Evolutionary conservation across 2,329 filamentous ascomycete species (phyloP).

Genomic region (Albophoma yamanashiensis): DNA sequence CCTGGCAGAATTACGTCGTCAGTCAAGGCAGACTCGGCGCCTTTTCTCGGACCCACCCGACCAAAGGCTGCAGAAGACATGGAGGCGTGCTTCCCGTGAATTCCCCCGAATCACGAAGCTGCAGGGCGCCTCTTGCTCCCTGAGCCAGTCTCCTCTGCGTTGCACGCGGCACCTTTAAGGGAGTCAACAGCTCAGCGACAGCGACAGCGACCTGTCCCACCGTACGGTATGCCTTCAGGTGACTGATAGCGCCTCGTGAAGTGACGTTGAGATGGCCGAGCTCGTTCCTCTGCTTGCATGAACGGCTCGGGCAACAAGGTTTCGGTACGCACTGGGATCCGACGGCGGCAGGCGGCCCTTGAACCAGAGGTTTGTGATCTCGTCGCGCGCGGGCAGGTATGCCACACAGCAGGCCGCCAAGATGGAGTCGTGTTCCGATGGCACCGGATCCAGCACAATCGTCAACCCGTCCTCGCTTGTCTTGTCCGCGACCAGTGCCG

Average conservation of each 20-base stretch:
- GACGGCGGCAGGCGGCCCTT: slow-evolving; percentile 54
- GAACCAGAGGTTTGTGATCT: slow-evolving; percentile 91
- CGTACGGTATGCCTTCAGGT: neutral
- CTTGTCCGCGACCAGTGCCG: slow-evolving; percentile 53
- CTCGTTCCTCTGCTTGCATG: slow-evolving; percentile 28
- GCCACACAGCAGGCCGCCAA: slow-evolving; percentile 81
- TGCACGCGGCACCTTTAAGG: neutral
- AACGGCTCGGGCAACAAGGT: slow-evolving; percentile 27
- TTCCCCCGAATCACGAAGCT: neutral
- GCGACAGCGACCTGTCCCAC: neutral
- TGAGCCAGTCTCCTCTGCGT: neutral
- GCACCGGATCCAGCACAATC: slow-evolving; percentile 70
- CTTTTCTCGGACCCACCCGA: neutral
- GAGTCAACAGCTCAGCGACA: neutral
- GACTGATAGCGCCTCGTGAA: slow-evolving; percentile 22
- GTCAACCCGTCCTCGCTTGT: slow-evolving; percentile 22
- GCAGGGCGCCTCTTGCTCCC: neutral
- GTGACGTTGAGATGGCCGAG: slow-evolving; percentile 18
- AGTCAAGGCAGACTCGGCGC: neutral
- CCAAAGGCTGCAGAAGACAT: neutral
- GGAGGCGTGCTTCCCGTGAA: neutral
- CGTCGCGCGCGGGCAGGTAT: slow-evolving; percentile 77
- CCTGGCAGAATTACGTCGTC: neutral
- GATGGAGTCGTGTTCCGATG: slow-evolving; percentile 68
- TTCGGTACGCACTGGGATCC: slow-evolving; percentile 17